Evolutionary conservation across 192 early-diverging fungal species (phyloP), one percentile per base, ranked within the genome.

Genomic region (Haplosporangium gracile): DNA sequence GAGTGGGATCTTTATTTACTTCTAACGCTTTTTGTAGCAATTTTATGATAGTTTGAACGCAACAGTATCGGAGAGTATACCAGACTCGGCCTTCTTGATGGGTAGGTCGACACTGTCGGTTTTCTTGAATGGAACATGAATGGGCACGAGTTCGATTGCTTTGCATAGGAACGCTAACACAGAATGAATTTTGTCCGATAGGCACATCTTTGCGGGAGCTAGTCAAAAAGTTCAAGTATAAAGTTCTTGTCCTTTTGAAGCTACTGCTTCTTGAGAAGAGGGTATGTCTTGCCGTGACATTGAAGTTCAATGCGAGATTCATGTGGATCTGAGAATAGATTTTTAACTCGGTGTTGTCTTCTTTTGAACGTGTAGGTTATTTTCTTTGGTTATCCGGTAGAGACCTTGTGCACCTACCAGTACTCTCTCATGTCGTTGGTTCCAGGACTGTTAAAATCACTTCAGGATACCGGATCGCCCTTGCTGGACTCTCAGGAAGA

Each of bases 321-420:
- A 32, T 32, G 60, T 15, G n/a, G 26, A 32, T 11, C 60, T 13
- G 29, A 3, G 11, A 65, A 65, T 26, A 11, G 24, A 32, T 29
- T 20, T 26, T 5, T 43, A 49, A 40, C 34, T 15, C 11, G 4
- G 4, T 22, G 10, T 34, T 36, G 4, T 20, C 10, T 57, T n/a
- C 0, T 72, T 57, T 34, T 11, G 0, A 15, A 24, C 40, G 26
- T 20, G 16, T 88, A 95, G 94, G 90, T 96, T 60, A 78, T 96
- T 68, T 96, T 96, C 83, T 96, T 95, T 89, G 96, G 96, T n/a
- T 93, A 94, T 51, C 93, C 93, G 63, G 96, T 96, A 8, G 96
- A 96, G 75, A 88, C 90, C 39, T 81, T 96, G 16, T 96, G 94
- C 65, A 94, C 94, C 11, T 96, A 95, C 82, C 95, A 96, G 81